Conservation (phyloP, 345 rosid genomes). For the Bruguiera parviflora region DNA sequence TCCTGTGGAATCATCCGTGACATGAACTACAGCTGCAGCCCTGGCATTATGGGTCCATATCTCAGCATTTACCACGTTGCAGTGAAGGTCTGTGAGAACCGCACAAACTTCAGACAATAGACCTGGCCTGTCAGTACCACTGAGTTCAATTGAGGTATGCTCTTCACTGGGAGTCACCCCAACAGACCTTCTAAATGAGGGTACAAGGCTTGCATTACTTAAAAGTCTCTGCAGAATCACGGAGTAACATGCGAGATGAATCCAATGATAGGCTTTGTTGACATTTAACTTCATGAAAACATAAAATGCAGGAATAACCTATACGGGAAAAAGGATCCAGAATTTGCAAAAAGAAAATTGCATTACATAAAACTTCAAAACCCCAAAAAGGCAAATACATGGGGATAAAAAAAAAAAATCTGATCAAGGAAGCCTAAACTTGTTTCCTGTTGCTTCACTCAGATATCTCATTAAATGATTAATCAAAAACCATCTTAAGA, state of each 20-base stretch:
- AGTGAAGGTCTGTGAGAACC: conserved; percentile 72
- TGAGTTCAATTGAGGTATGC: conserved; percentile 74
- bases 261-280: not conserved
- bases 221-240: conserved; percentile 60
- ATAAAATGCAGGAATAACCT: not conserved
- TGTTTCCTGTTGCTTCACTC: not conserved
- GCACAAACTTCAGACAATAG: conserved; percentile 87
- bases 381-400: not conserved
- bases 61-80: conserved; percentile 84
- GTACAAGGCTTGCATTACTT: conserved; percentile 55
- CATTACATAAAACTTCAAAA: not conserved
- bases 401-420: not conserved
- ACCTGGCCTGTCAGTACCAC: conserved; percentile 86
- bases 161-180: conserved; percentile 81
- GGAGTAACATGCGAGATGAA: conserved; percentile 1
- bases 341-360: not conserved
- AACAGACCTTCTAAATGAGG: conserved; percentile 60
- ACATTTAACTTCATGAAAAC: not conserved
- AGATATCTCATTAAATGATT: not conserved
- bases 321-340: not conserved
- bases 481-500: not conserved
- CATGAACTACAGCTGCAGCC: conserved; percentile 88
- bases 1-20: conserved; percentile 57
- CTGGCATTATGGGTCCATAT: conserved; percentile 94
- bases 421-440: not conserved